Conservation (phyloP, 169 alveolate genomes). For the Plasmodium relictum region DNA sequence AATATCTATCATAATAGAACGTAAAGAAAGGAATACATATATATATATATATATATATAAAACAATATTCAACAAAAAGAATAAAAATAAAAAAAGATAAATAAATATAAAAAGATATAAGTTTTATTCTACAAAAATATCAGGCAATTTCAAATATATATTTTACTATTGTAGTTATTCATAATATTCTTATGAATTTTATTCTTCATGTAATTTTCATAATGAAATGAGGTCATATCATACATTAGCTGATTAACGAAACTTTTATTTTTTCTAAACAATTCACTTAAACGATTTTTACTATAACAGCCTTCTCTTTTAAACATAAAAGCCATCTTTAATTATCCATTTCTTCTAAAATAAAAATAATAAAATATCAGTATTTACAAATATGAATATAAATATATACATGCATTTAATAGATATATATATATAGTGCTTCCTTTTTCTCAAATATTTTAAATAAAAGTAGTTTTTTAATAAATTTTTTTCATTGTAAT, state of each 20-base stretch:
- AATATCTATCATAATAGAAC: slow-evolving; percentile 29
- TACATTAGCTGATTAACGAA: slow-evolving; percentile 74
- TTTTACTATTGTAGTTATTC: slow-evolving; percentile 74
- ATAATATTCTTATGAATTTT: slow-evolving; percentile 69
- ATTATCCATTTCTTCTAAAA: too few relatives aligned
- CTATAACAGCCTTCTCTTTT: slow-evolving; percentile 76
- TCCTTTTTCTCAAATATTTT: too few relatives aligned
- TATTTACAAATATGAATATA: too few relatives aligned
- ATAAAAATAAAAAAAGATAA: not conserved
- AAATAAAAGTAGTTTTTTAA: too few relatives aligned
- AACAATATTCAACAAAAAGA: not conserved
- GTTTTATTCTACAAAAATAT: too few relatives aligned
- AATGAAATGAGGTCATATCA: slow-evolving; percentile 70
- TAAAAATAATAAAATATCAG: not conserved
- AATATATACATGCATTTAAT: too few relatives aligned
- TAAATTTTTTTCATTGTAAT: too few relatives aligned
- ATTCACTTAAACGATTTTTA: slow-evolving; percentile 61
- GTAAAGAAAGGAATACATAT: not conserved
- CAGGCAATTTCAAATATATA: not conserved
- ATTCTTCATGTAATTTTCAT: slow-evolving; percentile 69
- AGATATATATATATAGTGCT: too few relatives aligned
- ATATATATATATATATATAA: not conserved
- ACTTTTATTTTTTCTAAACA: slow-evolving; percentile 58
- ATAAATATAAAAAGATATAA: not conserved
- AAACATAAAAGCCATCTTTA: slow-evolving; percentile 73